phyloP scores from a whole-genome alignment of 2,329 filamentous ascomycete species.

The Phaeomoniella chlamydospora region DNA sequence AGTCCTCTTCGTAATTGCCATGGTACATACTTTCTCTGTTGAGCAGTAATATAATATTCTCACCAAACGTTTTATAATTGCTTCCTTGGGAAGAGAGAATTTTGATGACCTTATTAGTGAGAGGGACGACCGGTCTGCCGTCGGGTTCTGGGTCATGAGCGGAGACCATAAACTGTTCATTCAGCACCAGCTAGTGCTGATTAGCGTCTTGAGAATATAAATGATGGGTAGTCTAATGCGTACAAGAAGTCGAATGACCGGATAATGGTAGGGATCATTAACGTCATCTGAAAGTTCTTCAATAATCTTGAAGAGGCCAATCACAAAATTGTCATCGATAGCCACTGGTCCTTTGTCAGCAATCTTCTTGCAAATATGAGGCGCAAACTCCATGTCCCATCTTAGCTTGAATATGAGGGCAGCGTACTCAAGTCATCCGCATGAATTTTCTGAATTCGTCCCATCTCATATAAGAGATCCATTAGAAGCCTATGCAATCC shows the following conservation, averaged over 20 bases:
- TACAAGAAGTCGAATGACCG: conserved; percentile 83
- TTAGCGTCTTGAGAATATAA: conserved; percentile 6
- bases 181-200: conserved; percentile 61
- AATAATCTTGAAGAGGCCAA: conserved; percentile 72
- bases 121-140: conserved; percentile 24
- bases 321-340: conserved; percentile 64
- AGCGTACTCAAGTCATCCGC: conserved; percentile 60
- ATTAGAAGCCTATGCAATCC: conserved; percentile 67
- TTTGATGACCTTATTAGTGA: conserved; percentile 92
- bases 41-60: conserved; percentile 88
- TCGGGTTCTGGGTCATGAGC: conserved; percentile 37
- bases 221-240: conserved; percentile 16
- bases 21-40: conserved; percentile 60
- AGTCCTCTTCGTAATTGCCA: background rate
- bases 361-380: too few species aligned
- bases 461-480: conserved; percentile 92
- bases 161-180: conserved; percentile 93
- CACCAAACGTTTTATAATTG: conserved; percentile 83
- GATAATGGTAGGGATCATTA: conserved; percentile 89
- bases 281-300: conserved; percentile 77
- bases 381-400: too few species aligned
- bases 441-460: conserved; percentile 70
- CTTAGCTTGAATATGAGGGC: background rate
- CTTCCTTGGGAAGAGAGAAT: conserved; percentile 68
- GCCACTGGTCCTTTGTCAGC: conserved; percentile 23